These are phyloP conservation scores for Eucommia ulmoides DNA, from an alignment of 257 asterid genomes.

Conservation along the genomic window DNA sequence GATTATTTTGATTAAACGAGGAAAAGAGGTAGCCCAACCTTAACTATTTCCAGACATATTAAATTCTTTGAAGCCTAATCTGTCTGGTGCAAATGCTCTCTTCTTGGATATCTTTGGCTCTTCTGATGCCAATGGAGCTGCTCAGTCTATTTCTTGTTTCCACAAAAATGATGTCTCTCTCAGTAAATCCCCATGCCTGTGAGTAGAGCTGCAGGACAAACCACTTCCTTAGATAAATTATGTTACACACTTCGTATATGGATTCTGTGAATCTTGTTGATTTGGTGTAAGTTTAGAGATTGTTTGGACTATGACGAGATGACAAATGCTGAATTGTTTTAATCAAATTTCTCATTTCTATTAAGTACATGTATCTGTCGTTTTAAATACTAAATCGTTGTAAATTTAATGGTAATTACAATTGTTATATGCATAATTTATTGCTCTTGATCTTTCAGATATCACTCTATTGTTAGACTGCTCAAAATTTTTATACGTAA, in stretches of 20 bases:
- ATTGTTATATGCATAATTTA: conserved; percentile 1
- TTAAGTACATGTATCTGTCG: background rate
- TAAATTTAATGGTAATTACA: background rate
- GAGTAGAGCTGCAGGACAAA: conserved; percentile 20
- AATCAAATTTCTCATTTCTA: background rate
- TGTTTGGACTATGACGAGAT: background rate
- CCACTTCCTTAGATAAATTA: background rate
- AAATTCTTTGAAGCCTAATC: conserved; percentile 50
- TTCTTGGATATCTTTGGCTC: conserved; percentile 54
- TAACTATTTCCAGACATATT: conserved; percentile 57
- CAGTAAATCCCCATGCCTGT: conserved; percentile 54
- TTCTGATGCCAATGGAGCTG: conserved; percentile 17
- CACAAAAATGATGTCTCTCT: conserved; percentile 23
- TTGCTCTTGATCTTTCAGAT: conserved; percentile 33
- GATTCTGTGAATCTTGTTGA: background rate
- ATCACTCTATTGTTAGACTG: conserved; percentile 46
- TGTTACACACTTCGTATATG: background rate
- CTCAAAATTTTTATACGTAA: conserved; percentile 54
- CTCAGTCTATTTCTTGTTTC: conserved; percentile 22
- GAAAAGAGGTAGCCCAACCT: conserved; percentile 15
- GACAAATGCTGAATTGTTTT: background rate
- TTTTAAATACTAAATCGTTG: background rate
- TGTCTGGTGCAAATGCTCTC: conserved; percentile 47
- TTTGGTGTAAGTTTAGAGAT: background rate
- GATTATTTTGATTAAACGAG: background rate